phyloP scores from a whole-genome alignment of 441 rosid species.

The Populus hybrid region DNA sequence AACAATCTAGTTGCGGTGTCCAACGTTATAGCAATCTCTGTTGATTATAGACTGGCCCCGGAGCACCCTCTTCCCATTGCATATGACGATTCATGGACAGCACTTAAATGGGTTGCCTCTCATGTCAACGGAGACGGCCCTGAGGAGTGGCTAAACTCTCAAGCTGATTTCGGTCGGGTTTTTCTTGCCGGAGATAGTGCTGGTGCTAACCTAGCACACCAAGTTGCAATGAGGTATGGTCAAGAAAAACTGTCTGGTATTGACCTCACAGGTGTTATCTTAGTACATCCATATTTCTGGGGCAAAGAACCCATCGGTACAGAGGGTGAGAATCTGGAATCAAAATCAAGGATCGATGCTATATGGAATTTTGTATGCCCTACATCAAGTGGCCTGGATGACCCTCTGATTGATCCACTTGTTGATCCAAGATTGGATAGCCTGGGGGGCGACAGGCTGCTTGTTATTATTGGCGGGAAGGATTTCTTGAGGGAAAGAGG shows the following conservation, averaged over 20 bases:
- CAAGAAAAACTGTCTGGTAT: neutral
- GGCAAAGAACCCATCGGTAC: constrained; percentile 18
- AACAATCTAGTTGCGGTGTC: constrained; percentile 9
- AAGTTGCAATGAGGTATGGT: neutral
- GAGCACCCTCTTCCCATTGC: constrained; percentile 16
- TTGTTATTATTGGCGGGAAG: constrained; percentile 21
- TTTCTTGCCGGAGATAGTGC: constrained; percentile 25
- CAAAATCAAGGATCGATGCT: neutral
- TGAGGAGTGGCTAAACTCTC: constrained; percentile 17
- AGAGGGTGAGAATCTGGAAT: neutral
- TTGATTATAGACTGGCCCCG: constrained; percentile 20
- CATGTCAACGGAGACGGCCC: constrained; percentile 16
- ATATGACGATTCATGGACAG: constrained; percentile 21
- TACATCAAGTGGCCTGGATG: constrained; percentile 3
- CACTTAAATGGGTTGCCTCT: constrained; percentile 26
- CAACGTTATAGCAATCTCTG: constrained; percentile 17
- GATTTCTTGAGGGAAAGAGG: constrained; percentile 20
- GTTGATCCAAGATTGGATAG: constrained; percentile 12
- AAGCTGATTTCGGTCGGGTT: constrained; percentile 20
- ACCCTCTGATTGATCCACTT: constrained; percentile 22
- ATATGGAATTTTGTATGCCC: neutral
- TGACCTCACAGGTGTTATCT: neutral
- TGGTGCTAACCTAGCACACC: constrained; percentile 22
- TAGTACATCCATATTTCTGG: constrained; percentile 24
- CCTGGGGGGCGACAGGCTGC: constrained; percentile 17